A percentile compares a stretch with the other conserved stretches of the same genome.
These are phyloP conservation scores for Collybia nuda DNA, from an alignment of 768 basidiomycete genomes.

Conservation along the genomic window DNA sequence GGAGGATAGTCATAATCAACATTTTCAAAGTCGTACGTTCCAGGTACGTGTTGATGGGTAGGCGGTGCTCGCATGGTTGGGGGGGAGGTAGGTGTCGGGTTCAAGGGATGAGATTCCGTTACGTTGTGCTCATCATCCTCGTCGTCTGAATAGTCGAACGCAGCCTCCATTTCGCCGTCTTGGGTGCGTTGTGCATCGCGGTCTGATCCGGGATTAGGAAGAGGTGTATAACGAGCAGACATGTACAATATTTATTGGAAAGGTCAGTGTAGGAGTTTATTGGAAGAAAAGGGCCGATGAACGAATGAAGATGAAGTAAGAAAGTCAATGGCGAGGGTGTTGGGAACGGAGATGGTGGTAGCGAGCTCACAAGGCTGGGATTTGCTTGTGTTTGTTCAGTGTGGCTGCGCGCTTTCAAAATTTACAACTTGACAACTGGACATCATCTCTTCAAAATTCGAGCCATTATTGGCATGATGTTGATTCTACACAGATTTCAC, in stretches of 20 bases:
- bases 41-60: conserved; percentile 28
- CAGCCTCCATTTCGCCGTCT: conserved; percentile 74
- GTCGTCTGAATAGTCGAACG: conserved; percentile 80
- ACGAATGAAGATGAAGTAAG: conserved; percentile 14
- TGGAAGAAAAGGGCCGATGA: conserved; percentile 6
- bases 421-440: too few species aligned
- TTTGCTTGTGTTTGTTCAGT: background rate
- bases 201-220: conserved; percentile 50
- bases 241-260: conserved; percentile 21
- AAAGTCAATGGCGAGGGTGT: background rate
- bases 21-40: conserved; percentile 77
- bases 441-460: too few species aligned
- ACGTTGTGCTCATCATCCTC: conserved; percentile 55
- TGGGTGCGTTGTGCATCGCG: conserved; percentile 39
- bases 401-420: too few species aligned
- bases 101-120: conserved; percentile 53
- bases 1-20: conserved; percentile 81
- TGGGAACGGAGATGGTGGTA: background rate
- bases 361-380: background rate
- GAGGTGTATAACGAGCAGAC: conserved; percentile 66
- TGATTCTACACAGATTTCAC: too few species aligned
- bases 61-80: conserved; percentile 17
- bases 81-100: conserved; percentile 37
- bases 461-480: too few species aligned
- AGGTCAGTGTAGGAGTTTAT: too few species aligned